These are phyloP conservation scores for Trichoderma sp. DNA, from an alignment of 2,329 filamentous ascomycete species.

Conservation along the genomic window DNA sequence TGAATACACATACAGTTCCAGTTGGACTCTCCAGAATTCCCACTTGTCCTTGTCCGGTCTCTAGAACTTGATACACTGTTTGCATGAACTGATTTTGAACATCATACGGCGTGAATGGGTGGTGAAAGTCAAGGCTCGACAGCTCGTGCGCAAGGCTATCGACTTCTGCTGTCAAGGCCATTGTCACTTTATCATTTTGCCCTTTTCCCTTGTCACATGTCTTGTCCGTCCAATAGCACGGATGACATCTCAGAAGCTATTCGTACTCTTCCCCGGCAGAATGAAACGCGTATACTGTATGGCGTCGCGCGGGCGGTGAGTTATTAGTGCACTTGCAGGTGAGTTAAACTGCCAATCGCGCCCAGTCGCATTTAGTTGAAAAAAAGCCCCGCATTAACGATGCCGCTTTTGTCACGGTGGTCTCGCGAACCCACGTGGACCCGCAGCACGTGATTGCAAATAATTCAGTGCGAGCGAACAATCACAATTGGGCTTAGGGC, in stretches of 20 bases:
- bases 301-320: constrained; percentile 21
- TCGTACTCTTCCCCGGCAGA: background rate
- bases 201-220: background rate
- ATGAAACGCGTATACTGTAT: background rate
- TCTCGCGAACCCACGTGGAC: constrained; percentile 31
- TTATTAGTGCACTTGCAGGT: background rate
- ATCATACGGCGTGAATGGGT: constrained; percentile 82
- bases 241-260: background rate
- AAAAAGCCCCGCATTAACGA: background rate
- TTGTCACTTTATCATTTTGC: constrained; percentile 11
- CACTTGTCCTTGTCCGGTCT: constrained; percentile 67
- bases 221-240: background rate
- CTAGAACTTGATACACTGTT: constrained; percentile 73
- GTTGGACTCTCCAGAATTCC: constrained; percentile 94
- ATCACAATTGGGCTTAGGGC: constrained; percentile 35
- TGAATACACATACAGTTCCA: constrained; percentile 54
- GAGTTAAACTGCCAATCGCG: background rate
- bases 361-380: background rate
- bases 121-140: constrained; percentile 65
- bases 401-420: constrained; percentile 24
- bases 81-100: constrained; percentile 89
- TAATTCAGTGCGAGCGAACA: background rate
- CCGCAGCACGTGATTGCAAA: background rate
- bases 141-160: constrained; percentile 25
- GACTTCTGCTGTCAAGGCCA: constrained; percentile 19